Evolutionary conservation across 441 rosid species (phyloP).

Genomic region (Euphorbia corollata): DNA sequence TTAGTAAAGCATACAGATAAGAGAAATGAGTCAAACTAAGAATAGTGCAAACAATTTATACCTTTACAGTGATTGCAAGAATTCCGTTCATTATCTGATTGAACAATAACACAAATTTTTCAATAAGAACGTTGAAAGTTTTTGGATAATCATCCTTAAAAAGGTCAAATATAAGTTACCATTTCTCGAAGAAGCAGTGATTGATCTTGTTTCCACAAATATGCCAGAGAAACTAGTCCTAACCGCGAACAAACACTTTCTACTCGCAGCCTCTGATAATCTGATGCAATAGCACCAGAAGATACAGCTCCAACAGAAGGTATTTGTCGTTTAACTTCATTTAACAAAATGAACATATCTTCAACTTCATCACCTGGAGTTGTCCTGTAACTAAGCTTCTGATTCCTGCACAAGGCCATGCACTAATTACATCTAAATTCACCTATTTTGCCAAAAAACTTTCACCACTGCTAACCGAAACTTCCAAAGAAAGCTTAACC

Average conservation of each 20-base stretch:
- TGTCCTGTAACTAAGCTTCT: conserved; percentile 57
- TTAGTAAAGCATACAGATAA: neutral
- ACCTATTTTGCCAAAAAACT: neutral
- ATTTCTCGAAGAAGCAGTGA: conserved; percentile 83
- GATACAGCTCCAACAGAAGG: conserved; percentile 73
- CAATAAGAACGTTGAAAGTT: conserved; percentile 13
- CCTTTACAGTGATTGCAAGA: conserved; percentile 74
- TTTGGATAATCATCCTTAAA: conserved; percentile 13
- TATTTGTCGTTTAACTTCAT: conserved; percentile 74
- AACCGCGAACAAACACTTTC: conserved; percentile 96
- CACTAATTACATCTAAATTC: conserved; percentile 3
- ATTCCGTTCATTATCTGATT: conserved; percentile 62
- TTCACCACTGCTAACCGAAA: neutral
- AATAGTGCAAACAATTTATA: conserved; percentile 21
- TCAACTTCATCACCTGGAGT: conserved; percentile 93
- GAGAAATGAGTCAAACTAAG: neutral
- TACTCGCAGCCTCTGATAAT: conserved; percentile 87
- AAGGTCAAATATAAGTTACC: conserved; percentile 45
- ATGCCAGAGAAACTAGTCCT: conserved; percentile 95
- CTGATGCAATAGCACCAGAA: conserved; percentile 96
- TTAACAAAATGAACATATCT: conserved; percentile 79
- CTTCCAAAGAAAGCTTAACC: neutral
- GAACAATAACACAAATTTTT: conserved; percentile 12
- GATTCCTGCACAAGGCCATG: conserved; percentile 43
- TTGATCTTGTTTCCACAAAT: conserved; percentile 97